Evolutionary conservation across 2,329 filamentous ascomycete species (phyloP).

Genomic region (Teratosphaeria nubilosa): DNA sequence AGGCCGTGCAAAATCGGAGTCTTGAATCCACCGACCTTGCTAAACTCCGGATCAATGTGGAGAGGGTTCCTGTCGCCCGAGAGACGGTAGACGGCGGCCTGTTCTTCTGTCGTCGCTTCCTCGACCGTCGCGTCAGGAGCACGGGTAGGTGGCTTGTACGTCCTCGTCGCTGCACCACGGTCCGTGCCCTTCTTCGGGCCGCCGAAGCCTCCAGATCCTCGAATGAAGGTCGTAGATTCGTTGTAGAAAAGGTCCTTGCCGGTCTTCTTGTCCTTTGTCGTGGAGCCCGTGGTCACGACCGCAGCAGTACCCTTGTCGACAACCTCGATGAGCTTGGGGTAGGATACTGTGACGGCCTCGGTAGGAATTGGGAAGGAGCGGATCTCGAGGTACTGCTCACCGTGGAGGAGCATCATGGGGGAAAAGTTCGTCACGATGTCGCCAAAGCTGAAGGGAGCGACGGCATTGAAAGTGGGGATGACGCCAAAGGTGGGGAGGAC

Average conservation of each 20-base stretch:
- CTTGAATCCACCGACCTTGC: constrained; percentile 92
- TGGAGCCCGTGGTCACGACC: constrained; percentile 67
- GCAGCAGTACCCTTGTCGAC: constrained; percentile 91
- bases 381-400: constrained; percentile 96
- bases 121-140: constrained; percentile 73
- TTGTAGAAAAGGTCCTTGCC: constrained; percentile 95
- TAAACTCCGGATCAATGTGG: constrained; percentile 89
- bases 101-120: constrained; percentile 76
- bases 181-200: constrained; percentile 68
- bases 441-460: constrained; percentile 67
- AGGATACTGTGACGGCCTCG: constrained; percentile 62
- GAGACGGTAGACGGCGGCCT: constrained; percentile 86
- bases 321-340: constrained; percentile 78
- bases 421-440: constrained; percentile 91
- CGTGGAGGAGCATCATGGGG: constrained; percentile 97
- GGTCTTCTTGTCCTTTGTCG: constrained; percentile 73
- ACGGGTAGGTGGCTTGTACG: constrained; percentile 68
- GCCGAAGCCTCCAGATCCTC: constrained; percentile 82
- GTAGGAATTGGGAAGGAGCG: constrained; percentile 87
- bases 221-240: constrained; percentile 84
- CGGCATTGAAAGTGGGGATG: constrained; percentile 82
- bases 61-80: constrained; percentile 94
- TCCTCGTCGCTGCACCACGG: constrained; percentile 67
- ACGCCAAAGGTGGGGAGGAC: constrained; percentile 92
- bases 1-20: constrained; percentile 92